Base-by-base conservation (phyloP, 805 yeast species). In the Suhomyces canberraensis region DNA sequence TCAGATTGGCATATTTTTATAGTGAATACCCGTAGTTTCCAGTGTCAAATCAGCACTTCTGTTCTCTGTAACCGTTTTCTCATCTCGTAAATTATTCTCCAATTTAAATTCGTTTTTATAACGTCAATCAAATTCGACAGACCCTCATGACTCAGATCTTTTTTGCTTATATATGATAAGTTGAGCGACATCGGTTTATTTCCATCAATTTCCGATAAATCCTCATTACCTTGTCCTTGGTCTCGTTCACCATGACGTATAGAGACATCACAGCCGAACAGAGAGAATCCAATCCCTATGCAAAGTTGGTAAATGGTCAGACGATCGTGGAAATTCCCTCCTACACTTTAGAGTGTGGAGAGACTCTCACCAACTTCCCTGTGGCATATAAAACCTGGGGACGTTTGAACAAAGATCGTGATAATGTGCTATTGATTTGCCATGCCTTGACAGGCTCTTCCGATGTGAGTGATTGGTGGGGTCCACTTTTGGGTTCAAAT, bases 391-490 rank as follows among this genome's bases (percentile, higher is more conserved):
- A 91, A 59, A 84, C 95, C 0, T 93, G 97, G 97, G 98, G 98
- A 2, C 71, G 75, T 37, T 71, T 93, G 31, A 89, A 89, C 54
- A 75, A 69, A 6, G 65, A 60, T 3, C 79, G 75, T 7, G 81
- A 80, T 47, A 93, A 93, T 56, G 89, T 82, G 41, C 67, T 93
- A 70, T 78, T 93, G n/a, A 85, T 93, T 11, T 85, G 96, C 50
- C 98, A 93, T 66, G 98, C 98, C 0, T 69, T 93, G 37, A 89
- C 98, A 0, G 98, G 98, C 0, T 88, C 96, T 0, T 76, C 96
- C 0, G 98, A 93, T 57, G 96, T 91, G 13, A 75, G 84, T 26
- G 98, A 93, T 53, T 93, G 98, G 98, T 93, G 98, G 98, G 97
- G 98, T 0, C 97, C 98, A 0, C 61, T 93, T 16, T 64, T 93